Base-by-base conservation (phyloP, 2,329 filamentous ascomycete genomes). In the Cercospora zeina region DNA sequence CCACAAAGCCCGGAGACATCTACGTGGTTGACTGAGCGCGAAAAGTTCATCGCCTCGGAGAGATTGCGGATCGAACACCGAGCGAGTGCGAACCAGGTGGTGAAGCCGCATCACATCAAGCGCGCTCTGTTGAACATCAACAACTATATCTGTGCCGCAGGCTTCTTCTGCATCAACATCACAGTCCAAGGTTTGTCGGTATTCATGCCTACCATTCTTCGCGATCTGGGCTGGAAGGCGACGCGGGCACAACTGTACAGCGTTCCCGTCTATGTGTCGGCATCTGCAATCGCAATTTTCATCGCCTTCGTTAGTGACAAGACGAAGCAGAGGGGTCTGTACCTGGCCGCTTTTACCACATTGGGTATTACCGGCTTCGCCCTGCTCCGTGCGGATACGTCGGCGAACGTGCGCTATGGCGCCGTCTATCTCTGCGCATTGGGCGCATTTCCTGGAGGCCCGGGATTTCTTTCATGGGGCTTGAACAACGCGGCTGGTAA, bases 201-300 rank as follows among this genome's bases (percentile, higher is more conserved):
- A 3, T 78, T 77, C 68, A 68, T 79, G 19, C 77, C 75, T 0
- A 88, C 87, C 0, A 62, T 70, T 19, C 87, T 90, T 34, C 77
- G 81, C 62, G 88, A 87, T 5, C 81, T 90, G 4, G 82, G 84
- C n/a, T 89, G 87, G 73, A 80, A 76, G 61, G 78, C 81, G 14
- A 84, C 87, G 54, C 75, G 80, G 24, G 74, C 72, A 13, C 72
- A 74, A 55, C 68, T 75, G 19, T 71, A 79, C 21, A 77, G 77
- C 30, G 77, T 80, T 6, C 77, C 77, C 0, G 76, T 77, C 1
- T 80, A 80, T 64, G 75, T 66, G 30, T 66, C 63, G 27, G 68
- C 67, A 21, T 68, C 62, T 9, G 62, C 67, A 10, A 54, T 69
- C 24, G 68, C 68, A 1, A 65, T 68, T 16, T 21, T 62, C 14